These are phyloP conservation scores for Pythium aristosporum DNA, from an alignment of 352 stramenopile genomes.

Conservation along the genomic window DNA sequence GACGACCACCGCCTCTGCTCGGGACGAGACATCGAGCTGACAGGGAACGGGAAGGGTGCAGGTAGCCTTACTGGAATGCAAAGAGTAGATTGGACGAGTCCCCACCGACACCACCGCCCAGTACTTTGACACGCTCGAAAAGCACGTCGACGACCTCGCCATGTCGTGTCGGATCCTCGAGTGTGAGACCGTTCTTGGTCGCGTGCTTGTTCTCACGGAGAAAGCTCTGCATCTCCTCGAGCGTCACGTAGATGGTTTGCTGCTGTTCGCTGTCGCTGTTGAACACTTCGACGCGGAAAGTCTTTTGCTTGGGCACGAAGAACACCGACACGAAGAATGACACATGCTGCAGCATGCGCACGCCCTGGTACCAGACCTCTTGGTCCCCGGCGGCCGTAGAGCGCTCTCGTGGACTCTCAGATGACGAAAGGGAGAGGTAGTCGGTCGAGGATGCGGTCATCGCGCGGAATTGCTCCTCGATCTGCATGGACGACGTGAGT, in stretches of 20 bases:
- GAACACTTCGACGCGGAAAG: slow-evolving; percentile 76
- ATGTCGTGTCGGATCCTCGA: slow-evolving; percentile 32
- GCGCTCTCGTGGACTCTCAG: slow-evolving; percentile 9
- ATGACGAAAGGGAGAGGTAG: too few relatives aligned
- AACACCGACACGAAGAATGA: slow-evolving; percentile 79
- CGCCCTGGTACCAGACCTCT: slow-evolving; percentile 72
- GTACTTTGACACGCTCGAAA: slow-evolving; percentile 60
- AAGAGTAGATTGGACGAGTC: slow-evolving; percentile 51
- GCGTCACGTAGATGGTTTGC: slow-evolving; percentile 74
- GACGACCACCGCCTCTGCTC: background rate
- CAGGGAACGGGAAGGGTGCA: too few relatives aligned
- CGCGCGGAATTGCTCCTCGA: slow-evolving; percentile 48
- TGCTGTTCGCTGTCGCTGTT: slow-evolving; percentile 78
- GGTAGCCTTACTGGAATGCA: slow-evolving; percentile 50
- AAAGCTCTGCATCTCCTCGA: slow-evolving; percentile 55
- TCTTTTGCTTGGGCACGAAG: slow-evolving; percentile 55
- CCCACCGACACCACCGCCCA: slow-evolving; percentile 25
- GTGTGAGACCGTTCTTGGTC: slow-evolving; percentile 9
- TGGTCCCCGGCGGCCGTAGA: slow-evolving; percentile 44
- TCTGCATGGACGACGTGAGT: slow-evolving; percentile 35
- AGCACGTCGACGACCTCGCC: slow-evolving; percentile 55
- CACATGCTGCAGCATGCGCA: slow-evolving; percentile 53
- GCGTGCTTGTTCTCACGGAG: slow-evolving; percentile 50
- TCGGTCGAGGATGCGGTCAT: slow-evolving; percentile 1
- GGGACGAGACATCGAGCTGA: background rate